Base-by-base conservation (phyloP, 2,329 filamentous ascomycete species). In the Penicillium sp. region DNA sequence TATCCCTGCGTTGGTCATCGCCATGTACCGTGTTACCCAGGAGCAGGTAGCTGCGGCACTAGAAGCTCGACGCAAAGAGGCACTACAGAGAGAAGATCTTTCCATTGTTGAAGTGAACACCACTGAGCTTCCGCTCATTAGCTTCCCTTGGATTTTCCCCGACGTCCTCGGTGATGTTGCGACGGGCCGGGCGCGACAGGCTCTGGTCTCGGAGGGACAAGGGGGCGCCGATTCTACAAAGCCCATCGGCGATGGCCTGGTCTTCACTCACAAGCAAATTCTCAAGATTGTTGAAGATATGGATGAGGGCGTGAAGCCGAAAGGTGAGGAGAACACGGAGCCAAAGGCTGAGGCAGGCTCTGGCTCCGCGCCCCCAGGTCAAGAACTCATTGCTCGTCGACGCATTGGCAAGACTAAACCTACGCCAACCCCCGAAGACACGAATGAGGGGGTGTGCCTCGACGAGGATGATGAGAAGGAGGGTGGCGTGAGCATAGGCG, bases 111-210 rank as follows among this genome's bases (percentile, higher is more conserved):
- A 58, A 2, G 58, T 58, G 4, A 60, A 59, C 27, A 63, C 62
- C 31, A 57, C 60, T 9, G 76, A 78, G 2, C 88, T 92, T 81
- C 93, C 94, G 0, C 78, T 97, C 9, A 94, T 97, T 66, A 94
- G 89, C 58, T 97, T 97, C 67, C 93, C 94, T 0, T 99, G 94
- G 94, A 79, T 97, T 2, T 96, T 97, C 62, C 81, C 86, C 13
- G 81, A 83, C 45, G 84, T 91, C 58, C 79, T 96, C 4, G 87
- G 89, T 1, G 81, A 82, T 48, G 86, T 96, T 65, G 89, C 89
- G 1, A 84, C 76, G 27, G 74, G 73, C 1, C 65, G 15, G 67
- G 31, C 73, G 65, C 53, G 69, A 42, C 29, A 74, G 17, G 31
- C 55, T 33, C 33, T 23, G 13, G 29, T 8, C 15, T n/a, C 29